Evolutionary conservation across 108 stramenopile species (phyloP).

Genomic region (Epithemia pelagica): DNA sequence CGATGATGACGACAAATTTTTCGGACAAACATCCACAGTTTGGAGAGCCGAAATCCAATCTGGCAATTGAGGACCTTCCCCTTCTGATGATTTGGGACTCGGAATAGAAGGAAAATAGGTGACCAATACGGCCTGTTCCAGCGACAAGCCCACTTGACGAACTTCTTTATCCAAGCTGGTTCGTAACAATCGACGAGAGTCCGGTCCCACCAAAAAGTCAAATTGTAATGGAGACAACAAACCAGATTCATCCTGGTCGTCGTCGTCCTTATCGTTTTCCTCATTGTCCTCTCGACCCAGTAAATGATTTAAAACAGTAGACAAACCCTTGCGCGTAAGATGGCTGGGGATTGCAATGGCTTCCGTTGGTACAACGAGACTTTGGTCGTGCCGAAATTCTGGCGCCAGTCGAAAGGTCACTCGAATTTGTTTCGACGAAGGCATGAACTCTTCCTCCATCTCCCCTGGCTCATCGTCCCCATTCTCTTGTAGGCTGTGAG

Average conservation of each 20-base stretch:
- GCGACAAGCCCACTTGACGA: constrained; percentile 53
- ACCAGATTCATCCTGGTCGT: constrained; percentile 27
- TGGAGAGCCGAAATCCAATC: constrained; percentile 73
- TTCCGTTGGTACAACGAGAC: constrained; percentile 59
- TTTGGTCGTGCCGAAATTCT: constrained; percentile 21
- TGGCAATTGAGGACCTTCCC: constrained; percentile 52
- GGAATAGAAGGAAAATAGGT: constrained; percentile 65
- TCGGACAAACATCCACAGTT: constrained; percentile 3
- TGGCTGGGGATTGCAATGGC: constrained; percentile 73
- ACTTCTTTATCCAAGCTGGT: constrained; percentile 61
- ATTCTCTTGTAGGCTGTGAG: too few relatives aligned
- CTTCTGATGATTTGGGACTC: constrained; percentile 42
- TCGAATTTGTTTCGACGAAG: constrained; percentile 42
- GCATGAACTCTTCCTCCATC: background rate
- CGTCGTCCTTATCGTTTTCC: constrained; percentile 18
- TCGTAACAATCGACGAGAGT: constrained; percentile 55
- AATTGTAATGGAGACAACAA: constrained; percentile 53
- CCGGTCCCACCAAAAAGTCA: constrained; percentile 61
- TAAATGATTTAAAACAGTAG: constrained; percentile 60
- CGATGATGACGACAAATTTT: background rate
- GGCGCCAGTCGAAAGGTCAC: constrained; percentile 38
- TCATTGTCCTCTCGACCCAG: constrained; percentile 27
- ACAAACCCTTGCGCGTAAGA: constrained; percentile 68
- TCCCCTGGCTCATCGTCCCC: background rate
- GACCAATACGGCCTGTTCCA: constrained; percentile 60